These are phyloP conservation scores for Trichoderma guizhouense DNA, from an alignment of 2,329 filamentous ascomycete genomes.

Conservation along the genomic window DNA sequence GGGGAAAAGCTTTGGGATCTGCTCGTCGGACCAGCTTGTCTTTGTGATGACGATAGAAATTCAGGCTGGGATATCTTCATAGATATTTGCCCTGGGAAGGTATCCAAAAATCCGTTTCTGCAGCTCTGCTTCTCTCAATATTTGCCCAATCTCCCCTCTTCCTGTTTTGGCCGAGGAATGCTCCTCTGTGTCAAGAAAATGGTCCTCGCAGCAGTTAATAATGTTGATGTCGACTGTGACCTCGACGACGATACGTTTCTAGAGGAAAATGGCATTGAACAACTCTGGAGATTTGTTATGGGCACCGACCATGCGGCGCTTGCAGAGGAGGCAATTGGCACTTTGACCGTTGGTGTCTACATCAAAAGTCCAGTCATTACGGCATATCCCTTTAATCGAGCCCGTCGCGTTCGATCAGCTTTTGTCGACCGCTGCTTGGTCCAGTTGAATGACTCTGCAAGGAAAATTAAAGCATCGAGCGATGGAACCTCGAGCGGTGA, in stretches of 20 bases:
- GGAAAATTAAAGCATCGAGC: constrained; percentile 46
- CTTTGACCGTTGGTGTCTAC: constrained; percentile 69
- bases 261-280: constrained; percentile 57
- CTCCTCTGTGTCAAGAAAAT: constrained; percentile 60
- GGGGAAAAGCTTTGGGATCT: constrained; percentile 67
- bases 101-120: constrained; percentile 55
- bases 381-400: constrained; percentile 47
- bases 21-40: constrained; percentile 62
- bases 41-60: constrained; percentile 59
- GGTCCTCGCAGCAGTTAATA: constrained; percentile 46
- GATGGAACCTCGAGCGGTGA: constrained; percentile 43
- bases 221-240: constrained; percentile 39
- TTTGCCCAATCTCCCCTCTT: constrained; percentile 54
- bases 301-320: constrained; percentile 63
- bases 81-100: constrained; percentile 38
- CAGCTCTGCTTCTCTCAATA: constrained; percentile 52
- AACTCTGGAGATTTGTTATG: constrained; percentile 81
- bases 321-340: constrained; percentile 64
- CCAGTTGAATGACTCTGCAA: constrained; percentile 63
- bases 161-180: constrained; percentile 58
- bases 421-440: constrained; percentile 71
- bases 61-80: constrained; percentile 68
- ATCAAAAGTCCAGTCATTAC: constrained; percentile 55
- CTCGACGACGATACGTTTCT: constrained; percentile 52
- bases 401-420: constrained; percentile 60